These are phyloP conservation scores for Eucalyptus tenuipes DNA, from an alignment of 345 rosid species.

Conservation along the genomic window DNA sequence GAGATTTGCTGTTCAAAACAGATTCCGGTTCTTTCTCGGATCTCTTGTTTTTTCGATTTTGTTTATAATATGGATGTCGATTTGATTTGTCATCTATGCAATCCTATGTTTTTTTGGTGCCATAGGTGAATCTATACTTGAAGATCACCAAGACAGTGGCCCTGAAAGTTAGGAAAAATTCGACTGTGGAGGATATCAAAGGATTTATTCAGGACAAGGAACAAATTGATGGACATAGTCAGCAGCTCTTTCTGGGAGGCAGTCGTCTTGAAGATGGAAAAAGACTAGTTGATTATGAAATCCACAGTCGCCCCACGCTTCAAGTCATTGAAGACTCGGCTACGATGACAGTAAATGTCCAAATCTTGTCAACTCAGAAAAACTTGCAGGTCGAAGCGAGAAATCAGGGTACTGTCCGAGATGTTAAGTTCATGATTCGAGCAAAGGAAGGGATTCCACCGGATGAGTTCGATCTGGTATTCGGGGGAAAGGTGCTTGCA, in stretches of 20 bases:
- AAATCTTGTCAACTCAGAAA: neutral
- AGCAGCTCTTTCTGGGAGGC: slow-evolving; percentile 7
- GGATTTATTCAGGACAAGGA: slow-evolving; percentile 4
- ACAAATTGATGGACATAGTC: slow-evolving; percentile 1
- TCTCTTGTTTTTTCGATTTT: neutral
- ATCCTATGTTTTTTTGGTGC: neutral
- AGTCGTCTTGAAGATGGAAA: neutral
- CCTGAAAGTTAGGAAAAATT: neutral
- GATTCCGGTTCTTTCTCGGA: neutral
- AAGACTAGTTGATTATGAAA: neutral
- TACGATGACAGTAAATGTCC: neutral
- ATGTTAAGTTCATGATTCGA: neutral
- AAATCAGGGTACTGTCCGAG: neutral
- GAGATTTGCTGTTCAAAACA: neutral
- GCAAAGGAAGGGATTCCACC: neutral
- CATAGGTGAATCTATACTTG: slow-evolving; percentile 15
- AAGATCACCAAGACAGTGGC: slow-evolving; percentile 13
- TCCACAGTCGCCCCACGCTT: neutral
- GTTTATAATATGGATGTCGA: neutral
- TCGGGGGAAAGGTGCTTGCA: neutral
- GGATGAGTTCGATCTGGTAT: neutral
- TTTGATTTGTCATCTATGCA: neutral
- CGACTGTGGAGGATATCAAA: slow-evolving; percentile 11
- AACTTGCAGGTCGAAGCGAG: neutral
- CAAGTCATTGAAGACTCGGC: neutral